Evolutionary conservation across 2,329 filamentous ascomycete species (phyloP), one percentile per base, ranked within the genome.

Genomic region (Diplodia seriata): DNA sequence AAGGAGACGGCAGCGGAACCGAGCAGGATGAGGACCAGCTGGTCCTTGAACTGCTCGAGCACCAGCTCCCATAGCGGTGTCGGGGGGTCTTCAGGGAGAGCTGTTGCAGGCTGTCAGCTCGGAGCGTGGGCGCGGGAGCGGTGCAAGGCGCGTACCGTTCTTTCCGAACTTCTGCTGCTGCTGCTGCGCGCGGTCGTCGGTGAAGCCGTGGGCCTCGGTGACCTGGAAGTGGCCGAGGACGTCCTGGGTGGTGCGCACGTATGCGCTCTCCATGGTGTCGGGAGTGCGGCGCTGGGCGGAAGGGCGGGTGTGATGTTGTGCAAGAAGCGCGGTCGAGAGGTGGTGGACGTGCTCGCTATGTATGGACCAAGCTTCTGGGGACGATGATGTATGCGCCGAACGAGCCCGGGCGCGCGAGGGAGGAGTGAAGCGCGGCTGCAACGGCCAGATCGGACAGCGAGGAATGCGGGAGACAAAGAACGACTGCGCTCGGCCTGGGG

Each of bases 21-120:
- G 61, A 99, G 87, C 26, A 99, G 86, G 74, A 99, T 99, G 66
- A 99, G 87, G 73, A 99, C 95, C 57, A 99, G 88, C 81, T 99
- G 95, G 78, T 99, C 95, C 82, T 99, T 97, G 86, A 99, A 99
- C 80, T 99, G 95, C 82, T 99, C 95, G 69, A 99, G 86, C 67
- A 99, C 92, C 71, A 99, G 89, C 81, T 98, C 88, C 95, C 94
- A 99, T 57, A 99, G 79, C 49, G 95, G 95, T 38, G 95, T 99
- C 3, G 95, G 93, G 66, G 95, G 95, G 72, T 99, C 95, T 83
- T 99, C 95, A 55, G 88, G 86, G 67, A 92, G 85, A 68, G 89
- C 89, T 92, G 70, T 72, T 62, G 31, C 61, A 38, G 53, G 47
- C 12, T 49, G 65, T 67, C 49, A 67, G 67, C 36, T 68, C 71